Percentiles rank a stretch among this genome's conserved stretches.
Evolutionary conservation across 495 filamentous ascomycete genomes (phyloP).

Genomic region (Articulospora tetracladia): DNA sequence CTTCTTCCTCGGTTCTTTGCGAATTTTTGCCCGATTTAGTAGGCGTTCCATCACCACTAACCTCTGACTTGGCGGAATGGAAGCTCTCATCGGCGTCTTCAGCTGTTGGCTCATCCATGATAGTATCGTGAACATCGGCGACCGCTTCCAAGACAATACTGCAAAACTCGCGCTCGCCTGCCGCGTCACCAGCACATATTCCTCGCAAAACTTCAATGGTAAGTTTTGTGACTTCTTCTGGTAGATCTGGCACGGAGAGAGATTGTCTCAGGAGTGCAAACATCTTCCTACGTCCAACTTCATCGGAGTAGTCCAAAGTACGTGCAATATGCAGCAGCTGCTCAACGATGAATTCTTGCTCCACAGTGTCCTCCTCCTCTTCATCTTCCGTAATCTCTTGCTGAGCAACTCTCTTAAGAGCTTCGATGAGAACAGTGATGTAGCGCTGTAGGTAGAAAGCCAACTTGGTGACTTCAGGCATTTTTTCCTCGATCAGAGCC

Average conservation of each 20-base stretch:
- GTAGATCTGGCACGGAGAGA: slow-evolving; percentile 79
- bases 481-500: slow-evolving; percentile 77
- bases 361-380: slow-evolving; percentile 75
- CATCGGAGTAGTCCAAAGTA: slow-evolving; percentile 91
- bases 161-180: slow-evolving; percentile 90
- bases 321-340: slow-evolving; percentile 90
- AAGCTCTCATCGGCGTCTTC: slow-evolving; percentile 79
- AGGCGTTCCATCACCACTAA: slow-evolving; percentile 60
- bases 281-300: slow-evolving; percentile 93
- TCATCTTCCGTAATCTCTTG: slow-evolving; percentile 48
- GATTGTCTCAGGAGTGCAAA: slow-evolving; percentile 82
- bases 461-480: slow-evolving; percentile 89
- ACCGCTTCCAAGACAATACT: slow-evolving; percentile 88
- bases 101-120: slow-evolving; percentile 52
- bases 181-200: slow-evolving; percentile 70
- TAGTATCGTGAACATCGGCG: slow-evolving; percentile 92
- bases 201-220: slow-evolving; percentile 76
- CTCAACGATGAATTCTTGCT: slow-evolving; percentile 91
- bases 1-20: slow-evolving; percentile 61
- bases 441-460: slow-evolving; percentile 79
- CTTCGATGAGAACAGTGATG: slow-evolving; percentile 68
- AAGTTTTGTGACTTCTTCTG: slow-evolving; percentile 88
- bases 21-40: slow-evolving; percentile 42
- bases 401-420: slow-evolving; percentile 50
- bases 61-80: slow-evolving; percentile 82